phyloP scores from a whole-genome alignment of 163 green algal genomes.

The Coccomyxa subellipsoidea region DNA sequence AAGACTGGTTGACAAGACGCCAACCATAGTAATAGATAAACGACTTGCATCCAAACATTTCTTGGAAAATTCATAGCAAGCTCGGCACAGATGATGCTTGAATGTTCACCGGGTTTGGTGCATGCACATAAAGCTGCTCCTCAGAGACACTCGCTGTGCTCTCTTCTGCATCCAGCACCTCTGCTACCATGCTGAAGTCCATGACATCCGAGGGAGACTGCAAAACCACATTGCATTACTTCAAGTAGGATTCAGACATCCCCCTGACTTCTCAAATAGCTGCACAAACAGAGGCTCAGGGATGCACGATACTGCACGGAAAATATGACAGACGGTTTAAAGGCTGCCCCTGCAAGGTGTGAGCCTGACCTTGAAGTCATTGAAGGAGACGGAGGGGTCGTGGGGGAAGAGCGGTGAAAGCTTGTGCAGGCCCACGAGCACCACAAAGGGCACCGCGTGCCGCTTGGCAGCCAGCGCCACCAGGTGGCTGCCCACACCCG shows the following conservation, averaged over 20 bases:
- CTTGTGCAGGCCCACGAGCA: constrained; percentile 94
- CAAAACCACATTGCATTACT: no score
- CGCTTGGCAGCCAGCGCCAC: constrained; percentile 83
- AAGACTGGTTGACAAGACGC: no score
- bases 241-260: no score
- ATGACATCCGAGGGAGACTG: constrained; percentile 59
- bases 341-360: no score
- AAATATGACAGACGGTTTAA: no score
- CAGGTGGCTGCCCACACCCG: constrained; percentile 68
- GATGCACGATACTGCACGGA: background rate
- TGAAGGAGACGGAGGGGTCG: constrained; percentile 83
- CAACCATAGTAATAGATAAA: no score
- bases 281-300: background rate
- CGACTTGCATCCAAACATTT: no score
- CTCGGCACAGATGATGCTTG: background rate
- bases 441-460: constrained; percentile 90
- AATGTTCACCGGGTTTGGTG: background rate
- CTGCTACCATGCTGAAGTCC: constrained; percentile 59
- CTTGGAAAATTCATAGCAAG: background rate
- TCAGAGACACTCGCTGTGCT: background rate
- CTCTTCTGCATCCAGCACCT: constrained; percentile 28
- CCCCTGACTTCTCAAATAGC: no score
- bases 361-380: constrained; percentile 58
- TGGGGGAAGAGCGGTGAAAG: constrained; percentile 91
- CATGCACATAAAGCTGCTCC: constrained; percentile 1